A percentile compares a stretch with the other conserved stretches of the same genome.
Evolutionary conservation across 805 yeast genomes (phyloP).

Genomic region (Saturnispora sekii): DNA sequence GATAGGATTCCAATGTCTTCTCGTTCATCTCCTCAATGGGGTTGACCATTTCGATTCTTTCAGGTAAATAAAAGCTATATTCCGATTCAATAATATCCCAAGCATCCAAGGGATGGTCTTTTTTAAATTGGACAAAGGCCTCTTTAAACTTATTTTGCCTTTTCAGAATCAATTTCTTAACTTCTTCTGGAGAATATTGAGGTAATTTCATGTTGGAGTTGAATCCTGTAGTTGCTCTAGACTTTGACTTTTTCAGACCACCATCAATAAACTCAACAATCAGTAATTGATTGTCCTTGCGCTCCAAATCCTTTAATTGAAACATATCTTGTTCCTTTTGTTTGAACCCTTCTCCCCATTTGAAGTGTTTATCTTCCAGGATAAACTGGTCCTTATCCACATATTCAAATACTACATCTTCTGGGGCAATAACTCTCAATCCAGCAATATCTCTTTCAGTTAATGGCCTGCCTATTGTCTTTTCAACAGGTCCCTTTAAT

Average conservation of each 20-base stretch:
- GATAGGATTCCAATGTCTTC: slow-evolving; percentile 12
- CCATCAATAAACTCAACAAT: slow-evolving; percentile 75
- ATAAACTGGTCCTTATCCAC: slow-evolving; percentile 64
- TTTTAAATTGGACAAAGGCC: slow-evolving; percentile 31
- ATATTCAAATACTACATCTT: slow-evolving; percentile 61
- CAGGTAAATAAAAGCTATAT: slow-evolving; percentile 37
- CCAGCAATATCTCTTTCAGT: slow-evolving; percentile 51
- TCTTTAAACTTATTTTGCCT: slow-evolving; percentile 44
- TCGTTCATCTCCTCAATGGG: slow-evolving; percentile 52
- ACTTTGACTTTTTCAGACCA: slow-evolving; percentile 37
- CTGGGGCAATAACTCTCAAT: slow-evolving; percentile 53
- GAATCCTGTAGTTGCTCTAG: slow-evolving; percentile 29
- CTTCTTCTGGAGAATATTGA: slow-evolving; percentile 43
- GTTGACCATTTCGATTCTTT: slow-evolving; percentile 40
- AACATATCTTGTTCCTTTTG: slow-evolving; percentile 48
- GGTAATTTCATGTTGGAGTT: slow-evolving; percentile 40
- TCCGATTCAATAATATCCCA: slow-evolving; percentile 29
- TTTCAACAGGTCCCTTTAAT: slow-evolving; percentile 42
- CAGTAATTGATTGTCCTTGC: slow-evolving; percentile 42
- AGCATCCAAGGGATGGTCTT: slow-evolving; percentile 23
- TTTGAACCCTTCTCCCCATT: slow-evolving; percentile 40
- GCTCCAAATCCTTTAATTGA: slow-evolving; percentile 33
- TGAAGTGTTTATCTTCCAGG: slow-evolving; percentile 34
- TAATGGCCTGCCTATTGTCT: slow-evolving; percentile 35
- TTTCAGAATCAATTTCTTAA: slow-evolving; percentile 49